Conservation (phyloP, 495 filamentous ascomycete genomes). For the Aspergillus bridgeri region DNA sequence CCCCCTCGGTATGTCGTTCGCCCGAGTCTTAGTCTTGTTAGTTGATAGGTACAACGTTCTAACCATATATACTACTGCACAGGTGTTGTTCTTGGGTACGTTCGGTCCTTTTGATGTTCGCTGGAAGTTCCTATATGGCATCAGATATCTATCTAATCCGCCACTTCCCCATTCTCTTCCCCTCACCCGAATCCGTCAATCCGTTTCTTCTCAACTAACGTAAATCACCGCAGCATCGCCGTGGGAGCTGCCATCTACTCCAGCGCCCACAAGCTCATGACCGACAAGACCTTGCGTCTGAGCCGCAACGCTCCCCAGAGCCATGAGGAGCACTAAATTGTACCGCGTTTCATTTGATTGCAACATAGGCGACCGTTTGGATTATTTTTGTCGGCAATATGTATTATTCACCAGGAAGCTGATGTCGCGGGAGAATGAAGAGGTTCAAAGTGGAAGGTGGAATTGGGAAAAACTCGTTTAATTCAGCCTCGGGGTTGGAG, state of each 20-base stretch:
- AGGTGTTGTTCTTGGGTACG: conserved; percentile 83
- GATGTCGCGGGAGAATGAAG: conserved; percentile 20
- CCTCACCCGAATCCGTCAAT: conserved; percentile 2
- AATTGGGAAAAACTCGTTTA: conserved; percentile 10
- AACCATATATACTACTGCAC: conserved; percentile 18
- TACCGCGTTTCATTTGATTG: conserved; percentile 40
- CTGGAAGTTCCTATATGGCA: conserved; percentile 17
- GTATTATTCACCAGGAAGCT: conserved; percentile 35
- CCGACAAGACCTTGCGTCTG: conserved; percentile 91
- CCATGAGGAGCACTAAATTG: conserved; percentile 34
- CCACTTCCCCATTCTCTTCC: not conserved
- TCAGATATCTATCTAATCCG: conserved; percentile 15
- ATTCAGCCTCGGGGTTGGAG: conserved; percentile 29
- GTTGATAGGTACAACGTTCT: not conserved
- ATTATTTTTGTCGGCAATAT: conserved; percentile 28
- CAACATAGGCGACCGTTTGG: conserved; percentile 26
- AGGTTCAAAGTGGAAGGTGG: conserved; percentile 19
- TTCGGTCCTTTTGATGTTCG: conserved; percentile 18
- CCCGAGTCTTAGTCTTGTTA: not conserved
- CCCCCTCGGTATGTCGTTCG: conserved; percentile 72
- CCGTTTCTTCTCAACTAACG: conserved; percentile 22
- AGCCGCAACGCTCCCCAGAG: conserved; percentile 48
- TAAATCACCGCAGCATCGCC: conserved; percentile 50
- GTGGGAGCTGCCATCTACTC: conserved; percentile 75
- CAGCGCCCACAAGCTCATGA: conserved; percentile 70